Evolutionary conservation across 2,329 filamentous ascomycete genomes (phyloP).

Genomic region (Helminthosporium solani): DNA sequence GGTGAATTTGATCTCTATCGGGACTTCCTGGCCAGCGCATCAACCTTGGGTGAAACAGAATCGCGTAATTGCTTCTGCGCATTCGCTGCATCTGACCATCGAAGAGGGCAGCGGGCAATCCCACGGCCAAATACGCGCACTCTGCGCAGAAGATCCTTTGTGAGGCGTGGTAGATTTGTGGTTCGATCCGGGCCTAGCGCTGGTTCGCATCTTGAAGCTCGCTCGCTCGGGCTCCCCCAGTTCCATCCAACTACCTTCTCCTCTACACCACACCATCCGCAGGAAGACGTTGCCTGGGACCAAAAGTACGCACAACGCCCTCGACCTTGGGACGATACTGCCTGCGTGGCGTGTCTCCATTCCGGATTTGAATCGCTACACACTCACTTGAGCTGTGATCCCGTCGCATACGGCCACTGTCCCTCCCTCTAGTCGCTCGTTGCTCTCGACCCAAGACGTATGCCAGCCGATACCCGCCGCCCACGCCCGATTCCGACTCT

Average conservation of each 20-base stretch:
- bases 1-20: constrained; percentile 2
- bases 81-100: too few relatives aligned
- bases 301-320: constrained; percentile 13
- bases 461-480: constrained; percentile 33
- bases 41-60: not conserved
- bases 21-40: not conserved
- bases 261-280: constrained; percentile 15
- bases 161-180: constrained; percentile 3
- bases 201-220: not conserved
- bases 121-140: not conserved
- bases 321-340: constrained; percentile 4
- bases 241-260: constrained; percentile 6
- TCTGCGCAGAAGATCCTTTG: constrained; percentile 5
- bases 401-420: not conserved
- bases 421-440: constrained; percentile 5
- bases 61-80: too few relatives aligned
- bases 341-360: not conserved
- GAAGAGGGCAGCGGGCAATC: not conserved
- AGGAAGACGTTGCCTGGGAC: constrained; percentile 15
- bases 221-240: constrained; percentile 6
- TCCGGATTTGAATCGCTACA: not conserved
- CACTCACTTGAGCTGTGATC: not conserved
- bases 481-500: constrained; percentile 11
- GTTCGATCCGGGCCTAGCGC: constrained; percentile 2
- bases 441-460: constrained; percentile 26